These are phyloP conservation scores for Pseudozyma sp. DNA, from an alignment of 1,284 basidiomycete genomes.

Conservation along the genomic window DNA sequence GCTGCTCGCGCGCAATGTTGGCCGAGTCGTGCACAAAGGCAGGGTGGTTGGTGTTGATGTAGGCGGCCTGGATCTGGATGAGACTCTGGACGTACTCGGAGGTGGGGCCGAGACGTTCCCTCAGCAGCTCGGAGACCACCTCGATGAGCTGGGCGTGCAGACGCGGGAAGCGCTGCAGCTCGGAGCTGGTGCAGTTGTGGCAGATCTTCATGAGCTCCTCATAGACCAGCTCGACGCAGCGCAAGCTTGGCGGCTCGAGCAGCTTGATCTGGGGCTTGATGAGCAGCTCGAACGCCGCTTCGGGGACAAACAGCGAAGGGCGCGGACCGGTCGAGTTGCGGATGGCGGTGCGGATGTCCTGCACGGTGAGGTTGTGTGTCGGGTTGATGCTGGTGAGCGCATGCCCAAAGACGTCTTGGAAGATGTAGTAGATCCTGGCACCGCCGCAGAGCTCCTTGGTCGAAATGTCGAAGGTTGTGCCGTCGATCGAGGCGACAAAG, in stretches of 20 bases:
- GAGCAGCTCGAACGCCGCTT: conserved; percentile 94
- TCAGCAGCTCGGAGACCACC: conserved; percentile 93
- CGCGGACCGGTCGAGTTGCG: conserved; percentile 97
- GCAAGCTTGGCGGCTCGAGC: conserved; percentile 88
- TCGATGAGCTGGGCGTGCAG: conserved; percentile 94
- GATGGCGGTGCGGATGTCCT: conserved; percentile 97
- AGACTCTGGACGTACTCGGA: conserved; percentile 95
- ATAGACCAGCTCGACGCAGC: conserved; percentile 98
- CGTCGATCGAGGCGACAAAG: conserved; percentile 97
- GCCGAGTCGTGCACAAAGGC: conserved; percentile 76
- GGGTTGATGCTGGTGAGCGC: conserved; percentile 91
- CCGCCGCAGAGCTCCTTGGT: conserved; percentile 99
- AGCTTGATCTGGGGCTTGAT: conserved; percentile 99
- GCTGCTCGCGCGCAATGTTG: conserved; percentile 65
- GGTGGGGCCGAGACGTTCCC: conserved; percentile 94
- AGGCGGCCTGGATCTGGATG: conserved; percentile 96
- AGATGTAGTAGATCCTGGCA: conserved; percentile 98
- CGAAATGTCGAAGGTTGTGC: conserved; percentile 95
- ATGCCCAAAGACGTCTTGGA: conserved; percentile 96
- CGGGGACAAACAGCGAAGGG: conserved; percentile 95
- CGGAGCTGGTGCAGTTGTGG: conserved; percentile 93
- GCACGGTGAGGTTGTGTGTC: conserved; percentile 87
- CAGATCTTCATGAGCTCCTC: conserved; percentile 99
- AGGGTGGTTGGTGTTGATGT: conserved; percentile 99
- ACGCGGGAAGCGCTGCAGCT: conserved; percentile 94